These are phyloP conservation scores for Cystobasidium onofrii DNA, from an alignment of 768 basidiomycete genomes.

Conservation along the genomic window DNA sequence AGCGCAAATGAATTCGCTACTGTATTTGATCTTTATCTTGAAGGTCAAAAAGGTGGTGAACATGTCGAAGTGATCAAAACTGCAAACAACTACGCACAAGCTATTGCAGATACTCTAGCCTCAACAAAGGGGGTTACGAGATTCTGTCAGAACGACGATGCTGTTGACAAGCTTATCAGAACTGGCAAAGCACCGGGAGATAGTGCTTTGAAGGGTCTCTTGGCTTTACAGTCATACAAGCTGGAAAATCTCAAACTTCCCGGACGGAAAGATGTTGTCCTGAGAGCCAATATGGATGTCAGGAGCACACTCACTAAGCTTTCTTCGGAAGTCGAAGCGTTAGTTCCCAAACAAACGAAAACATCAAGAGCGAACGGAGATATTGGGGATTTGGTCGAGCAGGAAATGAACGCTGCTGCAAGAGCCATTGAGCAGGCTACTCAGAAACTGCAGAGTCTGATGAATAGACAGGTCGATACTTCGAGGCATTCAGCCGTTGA, in stretches of 20 bases:
- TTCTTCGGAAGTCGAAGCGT: constrained; percentile 73
- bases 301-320: constrained; percentile 73
- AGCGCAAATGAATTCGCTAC: constrained; percentile 95
- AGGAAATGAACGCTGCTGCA: constrained; percentile 90
- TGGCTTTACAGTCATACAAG: constrained; percentile 92
- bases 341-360: constrained; percentile 76
- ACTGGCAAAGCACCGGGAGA: constrained; percentile 81
- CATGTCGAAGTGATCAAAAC: constrained; percentile 97
- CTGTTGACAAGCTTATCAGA: constrained; percentile 75
- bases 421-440: constrained; percentile 89
- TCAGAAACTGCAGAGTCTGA: constrained; percentile 77
- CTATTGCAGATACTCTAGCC: constrained; percentile 78
- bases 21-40: constrained; percentile 78
- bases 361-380: constrained; percentile 75
- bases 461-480: constrained; percentile 79
- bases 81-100: constrained; percentile 92
- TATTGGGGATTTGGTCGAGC: constrained; percentile 89
- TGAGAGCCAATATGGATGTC: constrained; percentile 78
- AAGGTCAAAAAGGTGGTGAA: constrained; percentile 75
- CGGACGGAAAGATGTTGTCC: constrained; percentile 74
- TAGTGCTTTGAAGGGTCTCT: constrained; percentile 80
- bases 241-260: constrained; percentile 62
- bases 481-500: constrained; percentile 83
- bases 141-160: constrained; percentile 80
- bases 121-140: constrained; percentile 95